Conservation (phyloP, 2,329 filamentous ascomycete species). For the Lachnellula occidentalis region DNA sequence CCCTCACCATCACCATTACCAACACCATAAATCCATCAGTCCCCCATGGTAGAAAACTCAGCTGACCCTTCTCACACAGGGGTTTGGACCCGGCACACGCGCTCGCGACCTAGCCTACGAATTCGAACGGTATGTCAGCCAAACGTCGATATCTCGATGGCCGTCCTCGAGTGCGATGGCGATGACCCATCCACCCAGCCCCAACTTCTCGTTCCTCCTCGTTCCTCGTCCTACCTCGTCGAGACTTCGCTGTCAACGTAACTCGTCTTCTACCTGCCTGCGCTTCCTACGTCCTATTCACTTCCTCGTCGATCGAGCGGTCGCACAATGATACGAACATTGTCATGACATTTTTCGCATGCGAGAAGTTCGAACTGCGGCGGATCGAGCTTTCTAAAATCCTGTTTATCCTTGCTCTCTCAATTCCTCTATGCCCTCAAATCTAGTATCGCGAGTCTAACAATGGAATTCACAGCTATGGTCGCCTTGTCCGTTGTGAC, state of each 20-base stretch:
- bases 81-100: conserved; percentile 98
- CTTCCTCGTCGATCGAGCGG: conserved; percentile 35
- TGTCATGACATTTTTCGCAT: conserved; percentile 27
- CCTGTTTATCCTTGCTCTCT: conserved; percentile 24
- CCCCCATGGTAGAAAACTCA: background rate
- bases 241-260: conserved; percentile 40
- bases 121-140: conserved; percentile 97
- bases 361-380: conserved; percentile 21
- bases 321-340: conserved; percentile 30
- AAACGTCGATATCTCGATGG: conserved; percentile 43
- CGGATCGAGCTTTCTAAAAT: conserved; percentile 24
- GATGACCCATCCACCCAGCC: conserved; percentile 29
- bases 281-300: conserved; percentile 33
- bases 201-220: conserved; percentile 31
- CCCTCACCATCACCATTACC: background rate
- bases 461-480: conserved; percentile 61
- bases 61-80: conserved; percentile 33
- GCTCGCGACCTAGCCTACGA: conserved; percentile 99
- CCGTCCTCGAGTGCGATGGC: conserved; percentile 35
- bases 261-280: conserved; percentile 38
- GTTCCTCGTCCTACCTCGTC: conserved; percentile 33
- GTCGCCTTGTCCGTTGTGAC: conserved; percentile 94
- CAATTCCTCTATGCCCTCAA: conserved; percentile 20
- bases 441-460: conserved; percentile 21
- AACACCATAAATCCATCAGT: conserved; percentile 6